Percentiles rank a stretch among this genome's conserved stretches.
phyloP scores from a whole-genome alignment of 345 rosid genomes.

The Gossypium ekmanianum region DNA sequence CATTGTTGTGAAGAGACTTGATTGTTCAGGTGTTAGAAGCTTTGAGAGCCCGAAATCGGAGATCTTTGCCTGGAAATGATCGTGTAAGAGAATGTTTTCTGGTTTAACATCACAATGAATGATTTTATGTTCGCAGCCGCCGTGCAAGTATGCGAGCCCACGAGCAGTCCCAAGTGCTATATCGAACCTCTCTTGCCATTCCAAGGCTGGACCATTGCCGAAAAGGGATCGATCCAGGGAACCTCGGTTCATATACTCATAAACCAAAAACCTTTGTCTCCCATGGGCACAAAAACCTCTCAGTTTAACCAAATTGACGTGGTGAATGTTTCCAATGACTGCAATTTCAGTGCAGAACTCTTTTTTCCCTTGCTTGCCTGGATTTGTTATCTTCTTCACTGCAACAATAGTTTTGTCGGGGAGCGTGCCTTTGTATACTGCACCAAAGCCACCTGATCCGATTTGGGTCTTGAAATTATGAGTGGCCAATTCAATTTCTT shows the following conservation, averaged over 20 bases:
- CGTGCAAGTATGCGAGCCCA: conserved; percentile 70
- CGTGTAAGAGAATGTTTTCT: conserved; percentile 65
- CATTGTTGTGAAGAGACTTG: conserved; percentile 69
- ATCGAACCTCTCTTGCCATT: conserved; percentile 74
- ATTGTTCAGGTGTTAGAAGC: conserved; percentile 59
- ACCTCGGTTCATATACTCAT: conserved; percentile 70
- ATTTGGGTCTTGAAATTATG: conserved; percentile 52
- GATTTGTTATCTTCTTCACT: conserved; percentile 63
- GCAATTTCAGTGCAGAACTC: conserved; percentile 79
- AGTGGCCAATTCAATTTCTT: conserved; percentile 62
- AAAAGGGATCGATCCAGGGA: conserved; percentile 60
- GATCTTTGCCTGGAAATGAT: conserved; percentile 60
- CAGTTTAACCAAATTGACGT: conserved; percentile 68
- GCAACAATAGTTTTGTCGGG: conserved; percentile 49
- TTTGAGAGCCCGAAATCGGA: conserved; percentile 77
- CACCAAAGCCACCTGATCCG: conserved; percentile 80
- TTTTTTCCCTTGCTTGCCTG: conserved; percentile 59
- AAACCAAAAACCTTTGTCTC: conserved; percentile 56
- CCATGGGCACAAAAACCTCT: conserved; percentile 77
- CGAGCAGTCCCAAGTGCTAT: conserved; percentile 75
- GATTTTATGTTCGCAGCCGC: conserved; percentile 67
- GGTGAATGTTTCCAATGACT: conserved; percentile 69
- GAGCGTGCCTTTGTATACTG: conserved; percentile 61
- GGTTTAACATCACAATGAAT: conserved; percentile 76
- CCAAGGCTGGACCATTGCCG: conserved; percentile 48